A percentile compares a stretch with the other conserved stretches of the same genome.
Evolutionary conservation across 345 rosid species (phyloP).

Genomic region (Stellera chamaejasme): DNA sequence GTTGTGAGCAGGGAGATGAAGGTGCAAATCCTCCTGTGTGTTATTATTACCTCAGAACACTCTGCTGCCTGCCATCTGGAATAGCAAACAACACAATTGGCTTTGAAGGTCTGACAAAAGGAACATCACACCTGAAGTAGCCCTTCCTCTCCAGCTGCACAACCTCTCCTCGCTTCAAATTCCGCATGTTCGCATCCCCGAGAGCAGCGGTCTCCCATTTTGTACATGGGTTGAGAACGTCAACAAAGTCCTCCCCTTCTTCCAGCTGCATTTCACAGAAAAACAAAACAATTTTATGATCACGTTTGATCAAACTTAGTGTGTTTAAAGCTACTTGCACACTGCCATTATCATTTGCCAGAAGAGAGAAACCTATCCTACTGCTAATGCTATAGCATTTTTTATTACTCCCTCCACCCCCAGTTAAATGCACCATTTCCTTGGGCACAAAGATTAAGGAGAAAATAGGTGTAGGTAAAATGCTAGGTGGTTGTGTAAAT

Average conservation of each 20-base stretch:
- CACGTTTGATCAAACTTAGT: no score
- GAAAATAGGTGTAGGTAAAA: no score
- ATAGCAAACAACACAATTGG: conserved; percentile 66
- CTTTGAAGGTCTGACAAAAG: conserved; percentile 56
- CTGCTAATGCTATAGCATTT: no score
- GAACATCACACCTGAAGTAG: conserved; percentile 80
- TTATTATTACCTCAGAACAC: conserved; percentile 10
- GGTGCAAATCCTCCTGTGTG: no score
- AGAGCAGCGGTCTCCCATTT: conserved; percentile 60
- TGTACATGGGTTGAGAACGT: conserved; percentile 59
- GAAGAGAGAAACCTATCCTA: no score
- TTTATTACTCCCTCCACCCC: no score
- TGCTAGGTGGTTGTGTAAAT: no score
- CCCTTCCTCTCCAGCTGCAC: conserved; percentile 96
- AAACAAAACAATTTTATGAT: background rate
- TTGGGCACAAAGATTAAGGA: no score
- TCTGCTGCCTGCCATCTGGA: conserved; percentile 73
- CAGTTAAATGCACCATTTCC: no score
- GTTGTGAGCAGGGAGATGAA: no score
- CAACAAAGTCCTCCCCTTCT: conserved; percentile 69
- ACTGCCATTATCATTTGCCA: no score
- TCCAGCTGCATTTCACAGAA: conserved; percentile 50
- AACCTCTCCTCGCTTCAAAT: conserved; percentile 54
- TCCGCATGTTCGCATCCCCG: conserved; percentile 89
- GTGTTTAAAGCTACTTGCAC: background rate